Percentiles rank a stretch among this genome's conserved stretches.
Evolutionary conservation across 306 rosid genomes (phyloP).

Genomic region (Quercus robur): DNA sequence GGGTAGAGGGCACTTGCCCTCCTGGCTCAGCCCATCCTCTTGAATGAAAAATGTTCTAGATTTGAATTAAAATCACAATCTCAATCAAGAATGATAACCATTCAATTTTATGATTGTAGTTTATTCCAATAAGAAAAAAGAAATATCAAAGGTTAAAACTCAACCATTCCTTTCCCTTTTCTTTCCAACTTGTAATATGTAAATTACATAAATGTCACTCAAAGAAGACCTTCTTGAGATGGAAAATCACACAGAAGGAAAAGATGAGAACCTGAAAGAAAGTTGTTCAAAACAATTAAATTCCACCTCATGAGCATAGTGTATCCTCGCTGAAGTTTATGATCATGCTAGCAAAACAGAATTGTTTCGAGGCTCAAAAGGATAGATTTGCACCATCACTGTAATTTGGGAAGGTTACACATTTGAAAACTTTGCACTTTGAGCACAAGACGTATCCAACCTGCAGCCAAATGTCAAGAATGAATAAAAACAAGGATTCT

Average conservation of each 20-base stretch:
- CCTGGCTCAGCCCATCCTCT: too few species aligned
- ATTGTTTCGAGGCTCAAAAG: conserved; percentile 21
- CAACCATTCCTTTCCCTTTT: neutral
- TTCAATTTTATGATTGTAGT: neutral
- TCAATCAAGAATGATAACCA: neutral
- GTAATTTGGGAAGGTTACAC: conserved; percentile 80
- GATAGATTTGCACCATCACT: conserved; percentile 47
- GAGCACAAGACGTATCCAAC: conserved; percentile 73
- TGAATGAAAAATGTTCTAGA: neutral
- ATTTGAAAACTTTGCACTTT: conserved; percentile 81
- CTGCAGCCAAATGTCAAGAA: conserved; percentile 34
- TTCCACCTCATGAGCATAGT: neutral
- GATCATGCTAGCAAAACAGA: neutral
- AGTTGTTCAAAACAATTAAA: neutral
- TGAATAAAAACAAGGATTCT: neutral
- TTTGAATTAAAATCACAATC: neutral
- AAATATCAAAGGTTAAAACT: neutral
- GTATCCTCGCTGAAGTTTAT: neutral
- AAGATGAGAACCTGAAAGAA: neutral
- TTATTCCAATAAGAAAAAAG: conserved; percentile 7
- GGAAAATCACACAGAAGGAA: conserved; percentile 15
- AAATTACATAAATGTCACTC: conserved; percentile 5
- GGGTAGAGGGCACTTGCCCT: too few species aligned
- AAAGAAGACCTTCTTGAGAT: neutral
- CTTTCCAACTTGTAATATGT: neutral